Conservation (phyloP, 2,329 filamentous ascomycete species). For the Penicillium sp. region DNA sequence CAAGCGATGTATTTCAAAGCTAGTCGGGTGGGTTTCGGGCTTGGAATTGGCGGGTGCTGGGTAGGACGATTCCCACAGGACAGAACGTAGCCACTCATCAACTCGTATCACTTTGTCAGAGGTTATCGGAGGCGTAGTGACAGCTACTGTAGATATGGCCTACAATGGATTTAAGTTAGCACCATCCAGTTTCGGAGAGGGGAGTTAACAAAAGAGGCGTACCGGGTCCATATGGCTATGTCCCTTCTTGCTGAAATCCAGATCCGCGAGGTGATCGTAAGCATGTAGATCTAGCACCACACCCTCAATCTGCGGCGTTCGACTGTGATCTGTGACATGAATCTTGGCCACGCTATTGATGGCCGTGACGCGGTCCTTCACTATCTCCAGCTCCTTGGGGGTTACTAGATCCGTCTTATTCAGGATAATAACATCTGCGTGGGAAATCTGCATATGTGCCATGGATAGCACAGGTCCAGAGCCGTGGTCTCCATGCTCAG, state of each 20-base stretch:
- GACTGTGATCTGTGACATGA: conserved; percentile 77
- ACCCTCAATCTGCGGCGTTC: conserved; percentile 80
- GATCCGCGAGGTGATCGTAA: conserved; percentile 78
- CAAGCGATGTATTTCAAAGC: conserved; percentile 82
- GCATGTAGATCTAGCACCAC: conserved; percentile 88
- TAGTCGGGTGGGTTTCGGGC: conserved; percentile 28
- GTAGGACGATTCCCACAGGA: conserved; percentile 74
- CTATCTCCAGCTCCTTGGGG: conserved; percentile 67
- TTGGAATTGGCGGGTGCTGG: conserved; percentile 20
- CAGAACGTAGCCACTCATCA: conserved; percentile 78
- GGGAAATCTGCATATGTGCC: conserved; percentile 93
- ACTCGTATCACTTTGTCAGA: conserved; percentile 64
- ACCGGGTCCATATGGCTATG: conserved; percentile 91
- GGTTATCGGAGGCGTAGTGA: conserved; percentile 67
- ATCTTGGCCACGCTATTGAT: conserved; percentile 91
- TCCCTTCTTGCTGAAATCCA: conserved; percentile 74
- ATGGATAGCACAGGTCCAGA: conserved; percentile 78
- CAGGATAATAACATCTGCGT: conserved; percentile 91
- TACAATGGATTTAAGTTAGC: conserved; percentile 39
- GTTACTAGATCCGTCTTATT: conserved; percentile 91
- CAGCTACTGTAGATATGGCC: conserved; percentile 82
- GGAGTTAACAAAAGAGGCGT: conserved; percentile 36
- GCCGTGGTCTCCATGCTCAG: conserved; percentile 47
- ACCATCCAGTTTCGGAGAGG: not conserved
- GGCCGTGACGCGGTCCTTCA: conserved; percentile 72